Evolutionary conservation across 2,329 filamentous ascomycete genomes (phyloP).

Genomic region (Ceratocystis huliohia): DNA sequence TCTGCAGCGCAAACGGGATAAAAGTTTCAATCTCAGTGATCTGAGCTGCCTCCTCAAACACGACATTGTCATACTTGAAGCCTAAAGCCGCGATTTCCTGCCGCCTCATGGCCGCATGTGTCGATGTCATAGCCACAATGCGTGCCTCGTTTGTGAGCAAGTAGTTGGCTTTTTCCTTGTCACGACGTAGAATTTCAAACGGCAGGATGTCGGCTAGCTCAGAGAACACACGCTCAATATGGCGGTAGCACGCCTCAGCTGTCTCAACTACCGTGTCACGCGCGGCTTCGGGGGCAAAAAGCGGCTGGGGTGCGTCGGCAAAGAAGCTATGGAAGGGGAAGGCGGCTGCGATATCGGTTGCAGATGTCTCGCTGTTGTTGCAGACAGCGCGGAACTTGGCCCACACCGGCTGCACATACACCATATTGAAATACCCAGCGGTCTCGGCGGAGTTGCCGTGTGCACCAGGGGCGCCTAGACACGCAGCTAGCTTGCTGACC

Average conservation of each 20-base stretch:
- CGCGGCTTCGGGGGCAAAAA: constrained; percentile 57
- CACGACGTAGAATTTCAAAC: constrained; percentile 82
- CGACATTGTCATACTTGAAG: constrained; percentile 92
- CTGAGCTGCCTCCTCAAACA: constrained; percentile 98
- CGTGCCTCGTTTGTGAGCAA: constrained; percentile 90
- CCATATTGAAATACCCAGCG: constrained; percentile 87
- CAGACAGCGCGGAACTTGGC: constrained; percentile 57
- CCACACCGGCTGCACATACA: constrained; percentile 85
- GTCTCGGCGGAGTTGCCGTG: constrained; percentile 95
- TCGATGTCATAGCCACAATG: constrained; percentile 97
- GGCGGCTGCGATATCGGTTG: constrained; percentile 50
- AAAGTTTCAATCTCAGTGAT: constrained; percentile 97
- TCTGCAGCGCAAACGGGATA: constrained; percentile 86
- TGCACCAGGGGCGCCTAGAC: constrained; percentile 78
- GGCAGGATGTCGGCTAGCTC: constrained; percentile 87
- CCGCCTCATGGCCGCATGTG: constrained; percentile 87
- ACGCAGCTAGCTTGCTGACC: constrained; percentile 73
- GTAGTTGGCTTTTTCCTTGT: constrained; percentile 91
- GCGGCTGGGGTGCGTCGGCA: constrained; percentile 68
- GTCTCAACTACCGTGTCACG: constrained; percentile 61
- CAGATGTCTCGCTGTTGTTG: constrained; percentile 32
- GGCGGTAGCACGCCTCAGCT: constrained; percentile 71
- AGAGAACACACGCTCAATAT: constrained; percentile 80
- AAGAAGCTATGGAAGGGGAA: constrained; percentile 91
- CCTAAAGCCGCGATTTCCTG: constrained; percentile 83